These are phyloP conservation scores for Capsicum baccatum DNA, from an alignment of 257 asterid genomes.

Conservation along the genomic window DNA sequence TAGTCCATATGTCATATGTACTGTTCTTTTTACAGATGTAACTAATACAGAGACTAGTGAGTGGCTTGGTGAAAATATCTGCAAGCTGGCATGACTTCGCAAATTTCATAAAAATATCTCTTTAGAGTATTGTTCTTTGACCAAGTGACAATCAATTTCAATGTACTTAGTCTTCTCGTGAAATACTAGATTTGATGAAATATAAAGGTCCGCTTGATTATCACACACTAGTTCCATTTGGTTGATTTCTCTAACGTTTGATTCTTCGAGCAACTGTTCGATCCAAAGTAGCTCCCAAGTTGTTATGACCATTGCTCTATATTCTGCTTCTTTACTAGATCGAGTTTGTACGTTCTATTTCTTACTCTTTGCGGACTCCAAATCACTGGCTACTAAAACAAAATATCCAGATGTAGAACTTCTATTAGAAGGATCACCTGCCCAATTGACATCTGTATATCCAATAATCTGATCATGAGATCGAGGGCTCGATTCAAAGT, in stretches of 20 bases:
- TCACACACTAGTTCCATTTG: no score
- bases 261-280: neutral
- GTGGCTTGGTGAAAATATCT: no score
- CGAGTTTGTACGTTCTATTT: neutral
- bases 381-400: neutral
- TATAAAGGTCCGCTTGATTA: no score
- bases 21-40: neutral
- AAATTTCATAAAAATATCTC: no score
- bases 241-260: no score
- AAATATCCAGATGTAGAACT: neutral
- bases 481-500: neutral
- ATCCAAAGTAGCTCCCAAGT: neutral
- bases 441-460: neutral
- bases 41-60: neutral
- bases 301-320: neutral
- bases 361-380: neutral
- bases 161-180: no score
- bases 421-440: neutral
- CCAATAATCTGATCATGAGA: neutral
- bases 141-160: no score
- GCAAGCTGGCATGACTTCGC: no score
- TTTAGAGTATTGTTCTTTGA: no score
- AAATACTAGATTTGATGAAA: no score
- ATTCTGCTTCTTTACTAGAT: constrained; percentile 7
- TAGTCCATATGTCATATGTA: neutral